Evolutionary conservation across 2,329 filamentous ascomycete genomes (phyloP), one percentile per base, ranked within the genome.

Genomic region (Calonectria montana): DNA sequence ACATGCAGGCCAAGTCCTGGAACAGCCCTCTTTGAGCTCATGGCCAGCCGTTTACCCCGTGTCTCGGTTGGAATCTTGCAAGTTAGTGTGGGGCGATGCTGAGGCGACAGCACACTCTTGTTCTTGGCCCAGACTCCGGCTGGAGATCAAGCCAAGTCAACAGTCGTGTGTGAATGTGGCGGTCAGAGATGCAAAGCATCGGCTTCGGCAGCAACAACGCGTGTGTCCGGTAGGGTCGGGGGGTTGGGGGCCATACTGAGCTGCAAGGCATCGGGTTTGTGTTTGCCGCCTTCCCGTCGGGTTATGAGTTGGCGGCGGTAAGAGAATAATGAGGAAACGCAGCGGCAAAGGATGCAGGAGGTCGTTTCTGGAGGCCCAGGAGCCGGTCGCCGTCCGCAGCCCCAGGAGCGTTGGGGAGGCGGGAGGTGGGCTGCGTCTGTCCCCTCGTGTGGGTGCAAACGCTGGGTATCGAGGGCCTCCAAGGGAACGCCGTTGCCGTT

Each of bases 31-130:
- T 62, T 41, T 62, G 63, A 27, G 23, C 63, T 31, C 21, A 39
- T 29, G 35, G 25, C 23, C 27, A 66, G n/a, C 21, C 62, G 47
- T 55, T 55, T 63, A 23, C 47, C 27, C 48, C 55, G 45, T 57
- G 47, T 37, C 31, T 69, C 43, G 15, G 43, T 65, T 57, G 37
- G 63, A 29, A 39, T 25, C 23, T 57, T 63, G 37, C 69, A 57
- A 70, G n/a, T 21, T 23, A 25, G 62, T 7, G 47, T 61, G 69
- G 67, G 43, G 63, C 63, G 4, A 55, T 57, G 47, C 37, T 18
- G 41, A 53, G 41, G 37, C 23, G 39, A 25, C 45, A 35, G 23
- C 15, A 15, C 8, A n/a, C 23, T 62, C 37, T 3, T 63, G 57
- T 61, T 35, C 39, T 37, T 23, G n/a, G 47, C 43, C 25, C 27